A percentile compares a stretch with the other conserved stretches of the same genome.
phyloP scores from a whole-genome alignment of 352 stramenopile genomes.

The Thalassiosira livingstoniorum region DNA sequence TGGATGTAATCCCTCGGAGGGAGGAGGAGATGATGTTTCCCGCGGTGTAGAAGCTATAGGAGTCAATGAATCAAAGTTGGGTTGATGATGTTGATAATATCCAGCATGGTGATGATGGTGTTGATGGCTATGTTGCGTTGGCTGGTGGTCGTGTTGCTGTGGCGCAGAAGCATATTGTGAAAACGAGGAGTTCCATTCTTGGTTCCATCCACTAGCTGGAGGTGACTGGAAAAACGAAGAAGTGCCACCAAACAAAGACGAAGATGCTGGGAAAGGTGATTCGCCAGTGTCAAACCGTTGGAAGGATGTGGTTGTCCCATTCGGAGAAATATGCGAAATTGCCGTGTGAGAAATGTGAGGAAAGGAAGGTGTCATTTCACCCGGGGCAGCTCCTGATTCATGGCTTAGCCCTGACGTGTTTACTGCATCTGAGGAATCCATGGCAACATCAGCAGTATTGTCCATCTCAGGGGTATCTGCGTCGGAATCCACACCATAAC shows the following conservation, averaged over 20 bases:
- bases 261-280: slow-evolving; percentile 7
- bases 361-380: slow-evolving; percentile 13
- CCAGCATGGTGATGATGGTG: background rate
- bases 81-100: background rate
- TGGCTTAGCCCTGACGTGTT: background rate
- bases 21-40: background rate
- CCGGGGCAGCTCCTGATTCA: background rate
- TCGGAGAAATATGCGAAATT: background rate
- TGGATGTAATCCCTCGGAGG: background rate
- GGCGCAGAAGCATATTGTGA: background rate
- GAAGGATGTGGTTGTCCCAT: too few relatives aligned
- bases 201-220: slow-evolving; percentile 11
- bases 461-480: background rate
- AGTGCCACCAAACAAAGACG: background rate
- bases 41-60: background rate
- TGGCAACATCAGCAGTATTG: background rate
- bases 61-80: background rate
- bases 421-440: background rate
- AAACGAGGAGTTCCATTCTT: background rate
- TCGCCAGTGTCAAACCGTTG: background rate
- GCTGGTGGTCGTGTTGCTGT: background rate
- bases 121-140: background rate
- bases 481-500: background rate
- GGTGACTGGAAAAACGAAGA: slow-evolving; percentile 17
- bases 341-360: slow-evolving; percentile 24